Percentiles rank a stretch among this genome's conserved stretches.
Conservation (phyloP, 1,139 yeast genomes). For the Candida sp. region DNA sequence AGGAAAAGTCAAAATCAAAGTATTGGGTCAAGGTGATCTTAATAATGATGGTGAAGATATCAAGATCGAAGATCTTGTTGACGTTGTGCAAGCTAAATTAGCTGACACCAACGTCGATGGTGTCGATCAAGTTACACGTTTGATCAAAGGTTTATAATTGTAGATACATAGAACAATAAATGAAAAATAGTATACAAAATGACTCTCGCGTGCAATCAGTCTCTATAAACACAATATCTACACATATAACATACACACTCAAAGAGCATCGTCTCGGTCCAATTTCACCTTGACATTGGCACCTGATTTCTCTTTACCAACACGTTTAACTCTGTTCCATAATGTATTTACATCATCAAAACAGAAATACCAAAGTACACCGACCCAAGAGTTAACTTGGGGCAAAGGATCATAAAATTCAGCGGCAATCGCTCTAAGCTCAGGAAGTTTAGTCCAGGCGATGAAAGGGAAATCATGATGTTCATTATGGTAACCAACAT, state of each 20-base stretch:
- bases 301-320: slow-evolving; percentile 39
- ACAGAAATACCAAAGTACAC: slow-evolving; percentile 71
- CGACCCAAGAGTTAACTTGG: slow-evolving; percentile 72
- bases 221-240: neutral
- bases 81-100: slow-evolving; percentile 53
- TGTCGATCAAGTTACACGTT: slow-evolving; percentile 54
- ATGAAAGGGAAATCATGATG: slow-evolving; percentile 95
- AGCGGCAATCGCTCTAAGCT: slow-evolving; percentile 61
- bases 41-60: slow-evolving; percentile 86
- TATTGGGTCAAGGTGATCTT: slow-evolving; percentile 84
- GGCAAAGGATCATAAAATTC: slow-evolving; percentile 88
- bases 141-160: slow-evolving; percentile 40
- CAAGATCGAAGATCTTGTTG: slow-evolving; percentile 54
- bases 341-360: slow-evolving; percentile 64
- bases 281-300: slow-evolving; percentile 14
- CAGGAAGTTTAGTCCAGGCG: slow-evolving; percentile 83
- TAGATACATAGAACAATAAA: neutral
- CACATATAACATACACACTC: neutral
- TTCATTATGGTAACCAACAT: slow-evolving; percentile 91
- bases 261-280: slow-evolving; percentile 16
- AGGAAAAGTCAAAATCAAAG: slow-evolving; percentile 82
- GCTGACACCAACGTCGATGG: slow-evolving; percentile 40
- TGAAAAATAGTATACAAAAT: neutral
- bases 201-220: neutral
- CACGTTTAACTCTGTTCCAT: slow-evolving; percentile 79